A percentile compares a stretch with the other conserved stretches of the same genome.
Evolutionary conservation across 805 yeast species (phyloP).

Genomic region (Peterozyma xylosa): DNA sequence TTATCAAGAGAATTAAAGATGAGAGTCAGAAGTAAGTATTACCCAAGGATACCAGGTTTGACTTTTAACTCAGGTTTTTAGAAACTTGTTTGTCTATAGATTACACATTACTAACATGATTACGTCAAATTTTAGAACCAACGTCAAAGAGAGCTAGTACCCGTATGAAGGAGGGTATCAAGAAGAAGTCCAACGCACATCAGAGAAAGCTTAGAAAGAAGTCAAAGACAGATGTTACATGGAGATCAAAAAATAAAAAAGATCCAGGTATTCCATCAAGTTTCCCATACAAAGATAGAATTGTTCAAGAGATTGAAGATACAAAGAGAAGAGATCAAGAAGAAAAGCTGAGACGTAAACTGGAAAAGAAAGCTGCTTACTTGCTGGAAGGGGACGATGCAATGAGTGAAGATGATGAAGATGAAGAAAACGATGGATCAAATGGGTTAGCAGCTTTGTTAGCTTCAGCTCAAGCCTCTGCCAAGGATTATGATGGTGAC

Average conservation of each 20-base stretch:
- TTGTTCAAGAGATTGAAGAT: conserved; percentile 66
- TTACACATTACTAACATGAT: too few relatives aligned
- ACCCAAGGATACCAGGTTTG: too few relatives aligned
- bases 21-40: too few relatives aligned
- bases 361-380: conserved; percentile 27
- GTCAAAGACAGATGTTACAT: conserved; percentile 85
- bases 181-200: conserved; percentile 92
- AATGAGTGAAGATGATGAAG: conserved; percentile 26
- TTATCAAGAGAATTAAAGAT: too few relatives aligned
- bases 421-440: conserved; percentile 33
- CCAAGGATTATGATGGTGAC: conserved; percentile 40
- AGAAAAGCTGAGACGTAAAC: conserved; percentile 27
- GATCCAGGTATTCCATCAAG: conserved; percentile 94
- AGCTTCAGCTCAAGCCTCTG: conserved; percentile 87
- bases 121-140: conserved; percentile 30
- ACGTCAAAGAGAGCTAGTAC: conserved; percentile 87
- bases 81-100: too few relatives aligned
- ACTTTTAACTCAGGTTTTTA: too few relatives aligned
- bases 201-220: conserved; percentile 74
- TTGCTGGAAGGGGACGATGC: conserved; percentile 20
- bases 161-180: conserved; percentile 92
- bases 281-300: conserved; percentile 88
- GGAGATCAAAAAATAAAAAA: conserved; percentile 79
- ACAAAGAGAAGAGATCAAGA: conserved; percentile 37
- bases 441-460: conserved; percentile 75